These are phyloP conservation scores for Aspergillus eucalypticola DNA, from an alignment of 2,329 filamentous ascomycete species.

Conservation along the genomic window DNA sequence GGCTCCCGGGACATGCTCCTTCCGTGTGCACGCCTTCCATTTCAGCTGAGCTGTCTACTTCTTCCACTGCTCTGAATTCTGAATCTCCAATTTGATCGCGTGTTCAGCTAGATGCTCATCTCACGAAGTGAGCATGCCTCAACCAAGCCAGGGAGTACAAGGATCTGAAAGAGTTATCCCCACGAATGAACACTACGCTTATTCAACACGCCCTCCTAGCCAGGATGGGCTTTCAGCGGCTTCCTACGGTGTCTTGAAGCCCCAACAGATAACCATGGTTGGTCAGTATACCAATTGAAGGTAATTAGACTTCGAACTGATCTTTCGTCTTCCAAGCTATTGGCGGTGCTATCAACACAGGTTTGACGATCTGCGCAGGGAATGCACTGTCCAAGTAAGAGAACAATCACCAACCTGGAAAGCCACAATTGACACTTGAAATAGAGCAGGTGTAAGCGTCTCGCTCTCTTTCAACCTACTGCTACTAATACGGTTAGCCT, in stretches of 20 bases:
- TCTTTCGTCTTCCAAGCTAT: conserved; percentile 25
- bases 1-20: not conserved
- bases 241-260: conserved; percentile 12
- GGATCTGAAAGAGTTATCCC: not conserved
- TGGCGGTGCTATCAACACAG: conserved; percentile 34
- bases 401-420: not conserved
- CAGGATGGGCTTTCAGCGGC: not conserved
- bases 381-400: conserved; percentile 32
- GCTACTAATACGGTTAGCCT: conserved; percentile 25
- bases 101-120: not conserved
- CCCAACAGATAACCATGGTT: conserved; percentile 24
- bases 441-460: conserved; percentile 32
- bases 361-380: conserved; percentile 32
- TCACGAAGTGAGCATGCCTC: not conserved
- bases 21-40: not conserved
- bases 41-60: not conserved
- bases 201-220: not conserved
- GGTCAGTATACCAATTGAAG: conserved; percentile 19
- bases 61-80: not conserved
- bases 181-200: not conserved
- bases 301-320: not conserved
- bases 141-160: not conserved
- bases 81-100: too few species aligned
- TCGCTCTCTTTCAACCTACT: not conserved
- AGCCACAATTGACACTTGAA: conserved; percentile 3